phyloP scores from a whole-genome alignment of 768 basidiomycete species.

The Lactifluus pinguis region DNA sequence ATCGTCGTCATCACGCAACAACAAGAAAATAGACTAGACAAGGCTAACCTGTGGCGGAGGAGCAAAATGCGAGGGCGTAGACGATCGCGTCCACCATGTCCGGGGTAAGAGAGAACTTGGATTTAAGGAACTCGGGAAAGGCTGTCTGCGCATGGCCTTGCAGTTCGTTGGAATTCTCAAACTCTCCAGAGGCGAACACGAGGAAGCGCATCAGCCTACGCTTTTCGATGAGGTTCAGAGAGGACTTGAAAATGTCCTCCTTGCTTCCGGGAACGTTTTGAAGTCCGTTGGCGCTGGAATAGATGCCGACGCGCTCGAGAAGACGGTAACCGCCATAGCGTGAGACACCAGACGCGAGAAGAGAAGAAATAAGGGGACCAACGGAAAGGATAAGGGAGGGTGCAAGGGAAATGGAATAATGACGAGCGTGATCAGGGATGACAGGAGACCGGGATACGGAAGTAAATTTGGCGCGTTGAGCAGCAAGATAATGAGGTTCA shows the following conservation, averaged over 20 bases:
- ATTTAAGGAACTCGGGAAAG: constrained; percentile 56
- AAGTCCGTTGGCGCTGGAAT: constrained; percentile 33
- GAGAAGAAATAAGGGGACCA: constrained; percentile 69
- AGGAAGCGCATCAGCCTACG: constrained; percentile 88
- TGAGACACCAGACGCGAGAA: constrained; percentile 77
- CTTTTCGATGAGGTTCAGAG: constrained; percentile 75
- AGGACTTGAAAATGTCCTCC: constrained; percentile 87
- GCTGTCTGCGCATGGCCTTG: constrained; percentile 45
- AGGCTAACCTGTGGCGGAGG: constrained; percentile 44
- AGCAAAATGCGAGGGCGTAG: constrained; percentile 72
- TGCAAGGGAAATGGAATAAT: constrained; percentile 79
- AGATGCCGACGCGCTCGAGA: constrained; percentile 60
- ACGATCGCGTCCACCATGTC: constrained; percentile 52
- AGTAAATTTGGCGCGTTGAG: constrained; percentile 30
- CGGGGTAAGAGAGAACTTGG: constrained; percentile 52
- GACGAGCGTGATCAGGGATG: constrained; percentile 49
- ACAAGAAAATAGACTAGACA: not conserved
- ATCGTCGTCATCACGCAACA: constrained; percentile 1
- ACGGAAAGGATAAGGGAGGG: constrained; percentile 74
- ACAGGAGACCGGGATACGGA: constrained; percentile 36
- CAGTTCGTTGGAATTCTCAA: constrained; percentile 54
- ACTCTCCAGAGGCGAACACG: constrained; percentile 68
- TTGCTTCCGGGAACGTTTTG: constrained; percentile 81
- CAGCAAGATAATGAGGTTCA: constrained; percentile 21
- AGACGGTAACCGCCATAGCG: constrained; percentile 88